Evolutionary conservation across 129 eudicot genomes (phyloP), one percentile per base, ranked within the genome.

Genomic region (Kitagawia praeruptora): DNA sequence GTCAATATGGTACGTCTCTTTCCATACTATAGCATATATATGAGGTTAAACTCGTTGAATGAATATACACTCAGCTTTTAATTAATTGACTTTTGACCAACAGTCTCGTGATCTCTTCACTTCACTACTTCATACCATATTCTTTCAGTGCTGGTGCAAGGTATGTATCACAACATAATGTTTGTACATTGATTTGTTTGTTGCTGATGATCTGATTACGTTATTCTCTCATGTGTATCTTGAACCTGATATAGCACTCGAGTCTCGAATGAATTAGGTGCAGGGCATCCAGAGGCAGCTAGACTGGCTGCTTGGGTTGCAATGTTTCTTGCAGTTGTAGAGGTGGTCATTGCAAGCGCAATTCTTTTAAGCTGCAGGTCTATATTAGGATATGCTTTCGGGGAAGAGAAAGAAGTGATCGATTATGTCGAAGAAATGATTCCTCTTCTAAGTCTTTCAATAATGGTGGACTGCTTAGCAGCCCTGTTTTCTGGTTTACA

Each of bases 201-300:
- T 66, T 28, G 10, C 2, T 27, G 18, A 31, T 45, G 19, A 15
- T 14, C 56, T 49, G 75, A 53, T 49, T 28, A 75, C 4, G 13
- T 13, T 8, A 40, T 46, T 46, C 51, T 46, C 28, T 6, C 9
- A 46, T 25, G 19, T 46, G n/a, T 45, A 45, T 42, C 34, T 45
- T 44, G 64, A 3, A 38, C 41, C 8, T 78, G 7, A 15, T 80
- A 51, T 78, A 87, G 91, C 85, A 85, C 87, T 28, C 69, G 84
- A 56, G 82, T 87, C 45, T 80, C 91, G 25, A 87, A 87, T 70
- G 88, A 85, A 71, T 85, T 87, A 13, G 91, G 91, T n/a, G 88
- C 87, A 8, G 88, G 87, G 12, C 40, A 80, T 71, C 83, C 91
- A 16, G 83, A 82, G 37, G 75, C 77, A 23, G 89, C 89, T 78